Evolutionary conservation across 2,329 filamentous ascomycete genomes (phyloP), one percentile per base, ranked within the genome.

Genomic region (Hymenoscyphus repandus): DNA sequence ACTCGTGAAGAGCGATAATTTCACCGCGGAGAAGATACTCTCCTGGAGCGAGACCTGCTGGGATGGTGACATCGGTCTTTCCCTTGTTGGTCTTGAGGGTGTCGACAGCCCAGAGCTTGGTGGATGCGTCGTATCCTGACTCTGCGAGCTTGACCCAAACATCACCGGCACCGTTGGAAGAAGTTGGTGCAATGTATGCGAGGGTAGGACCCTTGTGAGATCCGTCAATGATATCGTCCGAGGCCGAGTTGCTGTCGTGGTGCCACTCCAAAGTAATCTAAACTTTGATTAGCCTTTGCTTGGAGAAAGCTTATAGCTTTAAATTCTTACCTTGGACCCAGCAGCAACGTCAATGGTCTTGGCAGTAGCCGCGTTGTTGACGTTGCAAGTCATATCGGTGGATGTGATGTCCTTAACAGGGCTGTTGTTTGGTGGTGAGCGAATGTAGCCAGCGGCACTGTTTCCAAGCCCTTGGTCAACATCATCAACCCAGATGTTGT

Each of bases 141-240:
- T 73, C 65, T 39, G 70, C 69, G 45, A 74, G 57, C 64, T 71
- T 74, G 58, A 76, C 69, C 75, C 75, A 80, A 65, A 77, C 76
- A 53, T 70, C 68, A 27, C 74, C 74, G 10, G 71, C 69, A 34
- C 75, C 75, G 47, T 74, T 71, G 45, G 66, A 65, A 15, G 61
- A 57, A 27, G 68, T 66, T 13, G 69, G 66, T 3, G 56, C 47
- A 52, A 80, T 73, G 63, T 76, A 80, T 50, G 74, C 76, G 55
- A 76, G 70, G 59, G 79, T 65, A 34, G 77, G 77, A 7, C 77
- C 77, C 65, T 71, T 68, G 68, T 80, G 77, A 42, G 72, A 75
- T 3, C 62, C 53, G 57, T 69, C 77, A 46, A 80, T 75, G 68
- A 79, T 75, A 64, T 78, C 74, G 52, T 60, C 59, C 6, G 56